A percentile compares a stretch with the other conserved stretches of the same genome.
phyloP scores from a whole-genome alignment of 108 stramenopile genomes.

The Nitzschia sp. region DNA sequence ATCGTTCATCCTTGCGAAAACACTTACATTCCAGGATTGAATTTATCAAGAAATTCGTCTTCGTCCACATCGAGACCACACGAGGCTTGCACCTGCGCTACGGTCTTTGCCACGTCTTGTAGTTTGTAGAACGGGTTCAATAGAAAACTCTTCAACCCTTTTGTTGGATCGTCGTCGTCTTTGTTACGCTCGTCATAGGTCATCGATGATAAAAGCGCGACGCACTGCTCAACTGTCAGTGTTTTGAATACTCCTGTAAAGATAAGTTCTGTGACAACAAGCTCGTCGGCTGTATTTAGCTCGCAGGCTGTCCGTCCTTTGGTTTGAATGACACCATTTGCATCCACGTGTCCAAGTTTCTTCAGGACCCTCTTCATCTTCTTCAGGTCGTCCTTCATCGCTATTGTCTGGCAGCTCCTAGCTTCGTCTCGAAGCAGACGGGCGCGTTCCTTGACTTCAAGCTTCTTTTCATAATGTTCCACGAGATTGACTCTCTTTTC shows the following conservation, averaged over 20 bases:
- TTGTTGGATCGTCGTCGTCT: conserved; percentile 78
- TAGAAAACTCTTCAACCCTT: conserved; percentile 73
- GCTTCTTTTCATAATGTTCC: conserved; percentile 63
- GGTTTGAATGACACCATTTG: conserved; percentile 92
- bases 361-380: conserved; percentile 95
- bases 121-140: conserved; percentile 79
- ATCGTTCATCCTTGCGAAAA: neutral
- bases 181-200: conserved; percentile 85
- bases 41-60: conserved; percentile 84
- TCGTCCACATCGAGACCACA: conserved; percentile 91
- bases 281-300: conserved; percentile 96
- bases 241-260: conserved; percentile 97
- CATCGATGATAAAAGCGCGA: conserved; percentile 91
- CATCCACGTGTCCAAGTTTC: conserved; percentile 93
- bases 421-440: conserved; percentile 75
- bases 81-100: conserved; percentile 83
- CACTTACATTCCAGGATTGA: conserved; percentile 92
- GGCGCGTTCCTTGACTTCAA: conserved; percentile 69
- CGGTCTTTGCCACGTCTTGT: conserved; percentile 79
- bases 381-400: conserved; percentile 94
- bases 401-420: conserved; percentile 77
- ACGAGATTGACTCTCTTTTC: conserved; percentile 57
- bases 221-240: conserved; percentile 88
- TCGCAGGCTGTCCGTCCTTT: conserved; percentile 99
- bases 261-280: conserved; percentile 95